Percentiles rank a stretch among this genome's conserved stretches.
phyloP scores from a whole-genome alignment of 1,284 basidiomycete genomes.

The Tilletia caries region DNA sequence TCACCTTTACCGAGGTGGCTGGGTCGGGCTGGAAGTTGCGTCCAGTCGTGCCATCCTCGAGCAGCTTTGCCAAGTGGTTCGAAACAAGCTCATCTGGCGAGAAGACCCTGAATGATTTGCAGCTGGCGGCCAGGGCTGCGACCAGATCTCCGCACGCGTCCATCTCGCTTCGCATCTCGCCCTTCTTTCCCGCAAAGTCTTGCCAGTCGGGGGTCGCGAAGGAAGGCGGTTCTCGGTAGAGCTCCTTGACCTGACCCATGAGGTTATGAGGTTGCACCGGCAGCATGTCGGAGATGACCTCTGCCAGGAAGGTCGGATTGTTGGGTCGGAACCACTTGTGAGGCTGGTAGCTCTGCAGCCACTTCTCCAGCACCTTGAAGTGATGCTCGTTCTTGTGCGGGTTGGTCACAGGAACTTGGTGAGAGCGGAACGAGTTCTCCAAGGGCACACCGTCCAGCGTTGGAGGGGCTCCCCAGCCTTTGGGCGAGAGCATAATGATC shows the following conservation, averaged over 20 bases:
- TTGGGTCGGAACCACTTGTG: constrained; percentile 45
- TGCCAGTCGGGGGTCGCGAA: constrained; percentile 68
- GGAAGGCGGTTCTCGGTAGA: constrained; percentile 30
- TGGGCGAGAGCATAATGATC: constrained; percentile 75
- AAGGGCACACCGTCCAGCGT: constrained; percentile 66
- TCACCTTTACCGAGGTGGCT: constrained; percentile 56
- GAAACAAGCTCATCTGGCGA: constrained; percentile 86
- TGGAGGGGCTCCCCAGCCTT: constrained; percentile 67
- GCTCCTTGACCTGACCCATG: constrained; percentile 62
- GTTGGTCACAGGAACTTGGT: constrained; percentile 75
- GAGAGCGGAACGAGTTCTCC: constrained; percentile 68
- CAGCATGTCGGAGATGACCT: constrained; percentile 60
- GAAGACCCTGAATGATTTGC: constrained; percentile 75
- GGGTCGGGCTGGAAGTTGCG: constrained; percentile 81
- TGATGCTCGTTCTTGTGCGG: constrained; percentile 67
- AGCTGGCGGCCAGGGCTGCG: constrained; percentile 62
- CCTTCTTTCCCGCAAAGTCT: constrained; percentile 60
- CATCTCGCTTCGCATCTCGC: constrained; percentile 63
- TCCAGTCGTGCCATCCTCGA: constrained; percentile 56
- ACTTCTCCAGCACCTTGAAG: constrained; percentile 64
- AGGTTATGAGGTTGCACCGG: constrained; percentile 62
- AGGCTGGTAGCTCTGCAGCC: constrained; percentile 61
- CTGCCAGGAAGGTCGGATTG: constrained; percentile 57
- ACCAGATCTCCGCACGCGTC: constrained; percentile 67
- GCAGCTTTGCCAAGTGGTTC: constrained; percentile 78